These are phyloP conservation scores for Backusella morwellensis DNA, from an alignment of 192 early-diverging fungal species.

Conservation along the genomic window DNA sequence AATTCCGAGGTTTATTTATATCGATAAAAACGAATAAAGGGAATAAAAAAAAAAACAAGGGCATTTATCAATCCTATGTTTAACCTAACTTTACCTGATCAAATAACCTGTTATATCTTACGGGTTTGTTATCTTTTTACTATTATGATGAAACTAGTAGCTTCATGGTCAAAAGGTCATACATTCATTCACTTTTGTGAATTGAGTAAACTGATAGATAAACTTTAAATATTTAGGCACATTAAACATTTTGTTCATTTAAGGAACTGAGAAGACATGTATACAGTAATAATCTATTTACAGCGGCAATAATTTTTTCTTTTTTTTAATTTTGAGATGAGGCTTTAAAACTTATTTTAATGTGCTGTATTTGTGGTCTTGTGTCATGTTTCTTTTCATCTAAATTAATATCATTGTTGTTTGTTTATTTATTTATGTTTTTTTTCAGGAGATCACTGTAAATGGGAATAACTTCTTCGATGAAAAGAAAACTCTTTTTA, in stretches of 20 bases:
- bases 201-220: too few relatives aligned
- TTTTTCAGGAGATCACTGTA: conserved; percentile 1
- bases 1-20: background rate
- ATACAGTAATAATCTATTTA: too few relatives aligned
- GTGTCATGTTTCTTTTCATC: background rate
- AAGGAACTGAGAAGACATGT: too few relatives aligned
- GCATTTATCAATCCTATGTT: background rate
- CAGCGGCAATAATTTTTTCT: too few relatives aligned
- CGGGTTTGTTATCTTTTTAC: too few relatives aligned
- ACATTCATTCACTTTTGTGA: too few relatives aligned
- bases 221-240: background rate
- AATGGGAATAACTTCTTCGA: background rate
- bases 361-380: background rate
- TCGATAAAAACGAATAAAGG: background rate
- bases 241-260: background rate
- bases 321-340: background rate
- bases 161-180: too few relatives aligned
- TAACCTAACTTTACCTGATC: background rate
- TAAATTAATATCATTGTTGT: background rate
- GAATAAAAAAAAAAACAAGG: background rate
- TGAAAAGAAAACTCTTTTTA: background rate
- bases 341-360: background rate
- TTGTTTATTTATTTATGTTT: background rate
- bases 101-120: too few relatives aligned
- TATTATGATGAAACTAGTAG: too few relatives aligned